phyloP scores from a whole-genome alignment of 345 rosid genomes.

The Corchorus capsularis region DNA sequence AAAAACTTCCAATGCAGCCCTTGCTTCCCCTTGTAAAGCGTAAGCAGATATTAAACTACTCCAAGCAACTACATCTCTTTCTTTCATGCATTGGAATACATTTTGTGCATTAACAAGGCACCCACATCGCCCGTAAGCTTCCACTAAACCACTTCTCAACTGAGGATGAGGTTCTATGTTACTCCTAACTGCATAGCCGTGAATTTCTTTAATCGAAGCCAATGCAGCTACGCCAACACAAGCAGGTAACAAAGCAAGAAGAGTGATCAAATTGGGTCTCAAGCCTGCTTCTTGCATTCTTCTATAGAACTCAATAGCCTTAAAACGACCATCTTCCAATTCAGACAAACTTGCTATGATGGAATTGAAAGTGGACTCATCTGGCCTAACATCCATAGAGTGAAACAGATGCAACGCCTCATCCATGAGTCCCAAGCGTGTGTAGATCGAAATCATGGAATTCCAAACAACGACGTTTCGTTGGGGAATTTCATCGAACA shows the following conservation, averaged over 20 bases:
- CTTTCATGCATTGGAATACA: conserved; percentile 41
- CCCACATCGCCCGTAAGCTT: conserved; percentile 65
- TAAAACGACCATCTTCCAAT: conserved; percentile 47
- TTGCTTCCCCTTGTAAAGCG: conserved; percentile 64
- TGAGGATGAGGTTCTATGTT: conserved; percentile 47
- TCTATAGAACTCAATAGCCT: conserved; percentile 53
- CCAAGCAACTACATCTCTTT: conserved; percentile 69
- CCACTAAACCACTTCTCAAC: conserved; percentile 54
- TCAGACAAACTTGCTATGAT: conserved; percentile 45
- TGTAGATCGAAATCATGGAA: conserved; percentile 54
- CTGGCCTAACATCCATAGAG: conserved; percentile 53
- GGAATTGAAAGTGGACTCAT: conserved; percentile 52
- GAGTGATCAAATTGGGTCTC: conserved; percentile 59
- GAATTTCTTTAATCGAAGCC: conserved; percentile 53
- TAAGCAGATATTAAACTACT: conserved; percentile 67
- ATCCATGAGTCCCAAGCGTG: conserved; percentile 31
- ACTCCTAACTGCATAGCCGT: conserved; percentile 52
- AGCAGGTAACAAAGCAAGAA: conserved; percentile 60
- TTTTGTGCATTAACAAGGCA: conserved; percentile 36
- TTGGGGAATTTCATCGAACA: conserved; percentile 64
- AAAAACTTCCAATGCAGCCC: conserved; percentile 46
- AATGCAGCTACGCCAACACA: conserved; percentile 41
- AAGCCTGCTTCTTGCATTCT: conserved; percentile 45
- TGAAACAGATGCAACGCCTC: conserved; percentile 45
- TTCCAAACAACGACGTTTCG: conserved; percentile 60